Percentiles rank a stretch among this genome's conserved stretches.
Conservation (phyloP, 177 flowering plant genomes). For the Vitis hybrid region DNA sequence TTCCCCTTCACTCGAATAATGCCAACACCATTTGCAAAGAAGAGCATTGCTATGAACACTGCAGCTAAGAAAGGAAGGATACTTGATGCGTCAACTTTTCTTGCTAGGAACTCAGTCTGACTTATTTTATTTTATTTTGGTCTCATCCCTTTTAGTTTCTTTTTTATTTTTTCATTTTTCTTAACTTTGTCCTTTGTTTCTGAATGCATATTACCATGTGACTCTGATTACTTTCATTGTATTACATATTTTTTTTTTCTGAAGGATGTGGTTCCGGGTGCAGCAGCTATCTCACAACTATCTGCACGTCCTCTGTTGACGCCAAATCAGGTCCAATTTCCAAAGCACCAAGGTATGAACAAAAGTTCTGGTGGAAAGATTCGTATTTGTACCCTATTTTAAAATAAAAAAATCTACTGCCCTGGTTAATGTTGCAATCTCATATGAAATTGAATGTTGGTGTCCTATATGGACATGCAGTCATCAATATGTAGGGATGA, state of each 20-base stretch:
- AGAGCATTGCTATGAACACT: neutral
- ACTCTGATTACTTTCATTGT: neutral
- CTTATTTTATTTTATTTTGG: constrained; percentile 1
- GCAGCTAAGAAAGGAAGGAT: neutral
- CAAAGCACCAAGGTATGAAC: constrained; percentile 72
- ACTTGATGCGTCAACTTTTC: neutral
- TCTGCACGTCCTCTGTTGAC: constrained; percentile 40
- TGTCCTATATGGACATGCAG: no score
- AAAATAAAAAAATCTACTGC: neutral
- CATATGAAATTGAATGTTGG: no score
- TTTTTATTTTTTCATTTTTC: neutral
- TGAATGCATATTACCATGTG: neutral
- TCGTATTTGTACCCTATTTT: neutral
- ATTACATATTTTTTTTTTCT: constrained; percentile 9
- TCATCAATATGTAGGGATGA: no score
- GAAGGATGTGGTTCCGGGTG: constrained; percentile 55
- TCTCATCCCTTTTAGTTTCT: neutral
- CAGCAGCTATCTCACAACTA: constrained; percentile 43
- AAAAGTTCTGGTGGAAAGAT: neutral
- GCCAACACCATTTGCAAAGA: neutral
- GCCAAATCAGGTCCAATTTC: constrained; percentile 46
- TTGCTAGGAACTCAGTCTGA: neutral
- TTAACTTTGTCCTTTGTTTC: neutral
- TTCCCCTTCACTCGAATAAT: neutral
- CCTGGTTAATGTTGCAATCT: no score